phyloP scores from a whole-genome alignment of 495 filamentous ascomycete species.

The Talaromyces trachyspermus region DNA sequence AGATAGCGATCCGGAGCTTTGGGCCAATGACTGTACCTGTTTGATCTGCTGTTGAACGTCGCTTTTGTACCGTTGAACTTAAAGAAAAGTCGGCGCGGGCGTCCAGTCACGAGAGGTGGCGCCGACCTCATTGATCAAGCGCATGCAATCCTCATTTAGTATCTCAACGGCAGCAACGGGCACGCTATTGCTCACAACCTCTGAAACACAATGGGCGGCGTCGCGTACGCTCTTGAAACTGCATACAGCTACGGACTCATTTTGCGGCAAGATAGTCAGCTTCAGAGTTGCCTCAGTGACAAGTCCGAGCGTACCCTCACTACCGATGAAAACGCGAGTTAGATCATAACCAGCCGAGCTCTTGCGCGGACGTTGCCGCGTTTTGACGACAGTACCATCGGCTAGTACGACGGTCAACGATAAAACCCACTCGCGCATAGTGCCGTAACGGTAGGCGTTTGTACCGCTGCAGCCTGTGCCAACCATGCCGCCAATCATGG shows the following conservation, averaged over 20 bases:
- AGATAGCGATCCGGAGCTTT: conserved; percentile 47
- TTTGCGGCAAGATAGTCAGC: conserved; percentile 67
- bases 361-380: conserved; percentile 53
- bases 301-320: conserved; percentile 84
- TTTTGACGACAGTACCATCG: conserved; percentile 87
- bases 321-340: conserved; percentile 76
- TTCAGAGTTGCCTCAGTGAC: conserved; percentile 83
- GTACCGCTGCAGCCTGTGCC: conserved; percentile 89
- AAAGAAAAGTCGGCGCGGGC: conserved; percentile 86
- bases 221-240: conserved; percentile 69
- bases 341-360: conserved; percentile 82
- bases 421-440: conserved; percentile 97
- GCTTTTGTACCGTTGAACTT: conserved; percentile 70
- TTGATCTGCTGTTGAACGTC: conserved; percentile 73
- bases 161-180: conserved; percentile 90
- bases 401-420: conserved; percentile 85
- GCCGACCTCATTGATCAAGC: conserved; percentile 66
- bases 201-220: conserved; percentile 72
- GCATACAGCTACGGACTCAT: conserved; percentile 74
- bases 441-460: conserved; percentile 87
- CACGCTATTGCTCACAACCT: conserved; percentile 70
- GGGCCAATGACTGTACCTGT: conserved; percentile 62
- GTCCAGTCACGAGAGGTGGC: conserved; percentile 63
- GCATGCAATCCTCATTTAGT: conserved; percentile 91
- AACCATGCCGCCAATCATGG: conserved; percentile 91